Percentiles rank a stretch among this genome's conserved stretches.
phyloP scores from a whole-genome alignment of 2,329 filamentous ascomycete species.

The Lecanicillium sp. region DNA sequence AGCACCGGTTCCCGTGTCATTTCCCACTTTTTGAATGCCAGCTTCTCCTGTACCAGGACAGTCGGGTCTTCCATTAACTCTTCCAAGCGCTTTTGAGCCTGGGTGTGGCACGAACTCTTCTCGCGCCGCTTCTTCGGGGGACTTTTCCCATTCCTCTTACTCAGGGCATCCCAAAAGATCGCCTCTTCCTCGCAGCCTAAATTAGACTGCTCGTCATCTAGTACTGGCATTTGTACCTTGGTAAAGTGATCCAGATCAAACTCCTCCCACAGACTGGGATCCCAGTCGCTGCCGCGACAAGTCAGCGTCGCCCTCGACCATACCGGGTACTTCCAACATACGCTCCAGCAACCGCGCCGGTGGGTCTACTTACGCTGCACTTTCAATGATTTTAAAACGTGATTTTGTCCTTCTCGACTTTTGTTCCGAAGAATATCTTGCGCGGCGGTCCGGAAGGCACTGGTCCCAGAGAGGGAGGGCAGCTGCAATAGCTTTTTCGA shows the following conservation, averaged over 20 bases:
- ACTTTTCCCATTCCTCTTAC: neutral
- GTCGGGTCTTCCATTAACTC: conserved; percentile 8
- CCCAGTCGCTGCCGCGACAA: neutral
- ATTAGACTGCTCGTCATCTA: too few relatives aligned
- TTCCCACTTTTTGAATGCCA: conserved; percentile 12
- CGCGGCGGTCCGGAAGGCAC: conserved; percentile 31
- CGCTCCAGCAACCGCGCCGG: too few relatives aligned
- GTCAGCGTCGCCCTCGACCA: neutral
- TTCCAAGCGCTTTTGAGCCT: too few relatives aligned
- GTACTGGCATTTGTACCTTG: neutral
- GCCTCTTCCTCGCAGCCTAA: too few relatives aligned
- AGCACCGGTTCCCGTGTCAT: conserved; percentile 15
- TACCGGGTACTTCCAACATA: too few relatives aligned
- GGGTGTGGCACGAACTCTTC: neutral
- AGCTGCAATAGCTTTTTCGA: conserved; percentile 29
- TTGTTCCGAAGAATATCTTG: conserved; percentile 7
- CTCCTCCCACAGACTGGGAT: neutral
- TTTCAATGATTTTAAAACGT: neutral
- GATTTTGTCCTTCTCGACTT: neutral
- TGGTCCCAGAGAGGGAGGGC: conserved; percentile 41
- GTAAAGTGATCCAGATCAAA: neutral
- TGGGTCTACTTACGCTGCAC: too few relatives aligned
- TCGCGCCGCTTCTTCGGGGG: neutral
- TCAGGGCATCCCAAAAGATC: too few relatives aligned
- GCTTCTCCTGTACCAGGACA: conserved; percentile 7